Percentiles rank a stretch among this genome's conserved stretches.
These are phyloP conservation scores for Collybia nuda DNA, from an alignment of 768 basidiomycete species.

Conservation along the genomic window DNA sequence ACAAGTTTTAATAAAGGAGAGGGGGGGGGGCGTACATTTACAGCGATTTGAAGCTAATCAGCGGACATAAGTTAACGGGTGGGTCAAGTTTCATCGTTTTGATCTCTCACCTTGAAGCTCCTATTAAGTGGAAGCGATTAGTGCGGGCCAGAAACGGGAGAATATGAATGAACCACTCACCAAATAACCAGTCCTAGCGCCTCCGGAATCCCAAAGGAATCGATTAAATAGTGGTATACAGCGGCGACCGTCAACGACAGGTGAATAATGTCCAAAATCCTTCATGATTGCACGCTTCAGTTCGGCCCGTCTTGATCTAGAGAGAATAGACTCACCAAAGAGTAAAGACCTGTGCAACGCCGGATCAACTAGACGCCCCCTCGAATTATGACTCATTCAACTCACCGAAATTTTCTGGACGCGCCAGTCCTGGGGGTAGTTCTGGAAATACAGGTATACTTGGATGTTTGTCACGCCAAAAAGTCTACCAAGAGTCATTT, in stretches of 20 bases:
- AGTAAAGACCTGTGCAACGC: slow-evolving; percentile 13
- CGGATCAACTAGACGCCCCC: neutral
- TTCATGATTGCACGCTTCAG: neutral
- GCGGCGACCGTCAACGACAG: slow-evolving; percentile 22
- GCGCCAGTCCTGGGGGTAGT: slow-evolving; percentile 19
- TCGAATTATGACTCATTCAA: neutral
- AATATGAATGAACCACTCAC: slow-evolving; percentile 1
- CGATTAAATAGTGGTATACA: slow-evolving; percentile 26
- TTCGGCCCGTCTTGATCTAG: neutral
- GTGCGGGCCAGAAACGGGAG: neutral
- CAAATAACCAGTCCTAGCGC: slow-evolving; percentile 12
- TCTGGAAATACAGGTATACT: slow-evolving; percentile 20
- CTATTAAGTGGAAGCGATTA: slow-evolving; percentile 4
- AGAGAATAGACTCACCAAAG: slow-evolving; percentile 13
- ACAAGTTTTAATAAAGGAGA: neutral
- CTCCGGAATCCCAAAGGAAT: slow-evolving; percentile 18
- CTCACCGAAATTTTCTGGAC: slow-evolving; percentile 20
- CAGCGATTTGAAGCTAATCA: slow-evolving; percentile 19
- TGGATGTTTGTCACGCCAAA: slow-evolving; percentile 21
- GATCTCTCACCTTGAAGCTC: slow-evolving; percentile 20
- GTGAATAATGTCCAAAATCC: slow-evolving; percentile 23
- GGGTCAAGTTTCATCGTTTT: neutral
- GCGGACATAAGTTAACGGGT: neutral
- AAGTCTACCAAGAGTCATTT: slow-evolving; percentile 5
- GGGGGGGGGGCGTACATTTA: slow-evolving; percentile 16